Conservation (phyloP, 345 rosid genomes). For the Corchorus olitorius region DNA sequence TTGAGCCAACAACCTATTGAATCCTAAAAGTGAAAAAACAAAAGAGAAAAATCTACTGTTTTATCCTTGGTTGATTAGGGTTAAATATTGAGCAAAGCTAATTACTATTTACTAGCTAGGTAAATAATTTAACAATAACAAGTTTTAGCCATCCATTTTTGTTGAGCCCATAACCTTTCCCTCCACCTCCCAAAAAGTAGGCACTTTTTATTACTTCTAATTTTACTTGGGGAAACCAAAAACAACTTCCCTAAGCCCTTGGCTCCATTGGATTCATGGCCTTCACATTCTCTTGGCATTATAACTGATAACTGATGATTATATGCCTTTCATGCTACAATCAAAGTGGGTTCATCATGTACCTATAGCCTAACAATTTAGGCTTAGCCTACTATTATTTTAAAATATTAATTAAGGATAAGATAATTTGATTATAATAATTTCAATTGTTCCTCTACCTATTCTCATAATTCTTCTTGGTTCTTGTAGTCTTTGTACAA, state of each 20-base stretch:
- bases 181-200: not conserved
- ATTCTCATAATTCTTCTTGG: constrained; percentile 9
- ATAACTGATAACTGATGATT: constrained; percentile 19
- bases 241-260: not conserved
- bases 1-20: not conserved
- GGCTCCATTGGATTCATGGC: not conserved
- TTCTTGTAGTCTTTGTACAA: constrained; percentile 13
- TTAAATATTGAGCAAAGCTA: not conserved
- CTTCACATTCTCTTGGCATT: constrained; percentile 7
- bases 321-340: constrained; percentile 27
- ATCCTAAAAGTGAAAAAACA: not conserved
- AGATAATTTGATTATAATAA: not conserved
- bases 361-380: constrained; percentile 28
- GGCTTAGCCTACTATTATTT: not conserved
- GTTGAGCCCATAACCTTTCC: constrained; percentile 30
- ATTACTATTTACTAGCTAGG: constrained; percentile 4
- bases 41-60: not conserved
- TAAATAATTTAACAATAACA: not conserved
- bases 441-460: not conserved
- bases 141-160: not conserved
- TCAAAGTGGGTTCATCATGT: constrained; percentile 25
- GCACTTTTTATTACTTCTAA: not conserved
- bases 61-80: not conserved
- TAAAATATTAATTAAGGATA: not conserved
- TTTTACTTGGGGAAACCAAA: constrained; percentile 13